Conservation (phyloP, 495 filamentous ascomycete species). For the Baudoinia panamericana region DNA sequence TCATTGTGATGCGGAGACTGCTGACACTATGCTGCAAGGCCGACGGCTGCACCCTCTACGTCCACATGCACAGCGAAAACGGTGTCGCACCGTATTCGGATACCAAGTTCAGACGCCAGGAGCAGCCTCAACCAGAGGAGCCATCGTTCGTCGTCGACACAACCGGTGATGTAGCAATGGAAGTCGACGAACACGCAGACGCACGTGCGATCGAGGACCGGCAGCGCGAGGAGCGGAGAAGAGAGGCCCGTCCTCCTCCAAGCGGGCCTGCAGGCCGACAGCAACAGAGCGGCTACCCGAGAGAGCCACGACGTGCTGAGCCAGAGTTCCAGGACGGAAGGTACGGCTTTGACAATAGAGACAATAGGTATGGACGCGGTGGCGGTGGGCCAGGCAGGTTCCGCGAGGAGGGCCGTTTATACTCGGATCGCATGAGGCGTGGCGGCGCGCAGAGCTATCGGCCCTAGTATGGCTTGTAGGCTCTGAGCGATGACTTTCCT, state of each 20-base stretch:
- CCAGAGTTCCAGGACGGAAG: slow-evolving; percentile 3
- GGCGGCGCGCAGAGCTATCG: slow-evolving; percentile 8
- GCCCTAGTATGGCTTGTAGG: slow-evolving; percentile 7
- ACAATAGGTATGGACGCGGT: neutral
- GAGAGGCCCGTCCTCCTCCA: slow-evolving; percentile 1
- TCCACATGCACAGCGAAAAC: slow-evolving; percentile 34
- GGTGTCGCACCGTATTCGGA: slow-evolving; percentile 1
- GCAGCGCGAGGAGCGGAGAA: slow-evolving; percentile 16
- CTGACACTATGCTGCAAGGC: slow-evolving; percentile 40
- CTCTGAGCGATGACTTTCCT: neutral
- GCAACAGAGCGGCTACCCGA: slow-evolving; percentile 1
- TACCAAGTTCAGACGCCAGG: neutral
- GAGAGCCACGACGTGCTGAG: neutral
- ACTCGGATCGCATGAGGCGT: slow-evolving; percentile 11
- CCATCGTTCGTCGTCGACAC: slow-evolving; percentile 3
- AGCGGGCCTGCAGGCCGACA: neutral
- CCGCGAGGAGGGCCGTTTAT: slow-evolving; percentile 5
- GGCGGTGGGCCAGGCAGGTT: neutral
- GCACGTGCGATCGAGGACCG: slow-evolving; percentile 10
- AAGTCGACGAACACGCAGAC: slow-evolving; percentile 24
- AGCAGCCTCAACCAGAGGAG: slow-evolving; percentile 2
- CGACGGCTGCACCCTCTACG: slow-evolving; percentile 67
- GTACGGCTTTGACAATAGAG: slow-evolving; percentile 10
- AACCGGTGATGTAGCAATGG: slow-evolving; percentile 22
- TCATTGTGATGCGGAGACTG: neutral